phyloP scores from a whole-genome alignment of 2,329 filamentous ascomycete species.

The Penicillium sp. region DNA sequence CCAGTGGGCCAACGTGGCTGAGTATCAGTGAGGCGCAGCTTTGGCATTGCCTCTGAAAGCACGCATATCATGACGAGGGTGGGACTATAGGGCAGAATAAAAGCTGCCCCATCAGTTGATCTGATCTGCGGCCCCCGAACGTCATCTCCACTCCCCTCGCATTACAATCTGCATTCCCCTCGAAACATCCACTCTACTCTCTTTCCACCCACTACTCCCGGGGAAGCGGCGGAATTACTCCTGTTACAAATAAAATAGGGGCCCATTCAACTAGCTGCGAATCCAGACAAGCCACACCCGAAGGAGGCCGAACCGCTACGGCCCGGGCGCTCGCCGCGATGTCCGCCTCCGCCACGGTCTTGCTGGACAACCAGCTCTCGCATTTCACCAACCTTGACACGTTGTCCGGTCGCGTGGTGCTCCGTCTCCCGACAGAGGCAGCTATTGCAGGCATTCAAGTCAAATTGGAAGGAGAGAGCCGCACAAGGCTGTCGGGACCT shows the following conservation, averaged over 20 bases:
- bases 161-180: slow-evolving; percentile 15
- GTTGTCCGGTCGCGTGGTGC: slow-evolving; percentile 46
- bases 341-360: slow-evolving; percentile 42
- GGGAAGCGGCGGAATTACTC: neutral
- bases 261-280: neutral
- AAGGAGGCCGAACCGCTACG: slow-evolving; percentile 3
- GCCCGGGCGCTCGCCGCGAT: slow-evolving; percentile 34
- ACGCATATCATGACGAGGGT: neutral
- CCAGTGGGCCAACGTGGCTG: neutral
- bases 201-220: neutral
- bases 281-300: neutral
- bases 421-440: slow-evolving; percentile 43
- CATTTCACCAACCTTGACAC: slow-evolving; percentile 53
- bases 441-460: slow-evolving; percentile 48
- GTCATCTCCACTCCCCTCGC: slow-evolving; percentile 21
- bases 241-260: neutral
- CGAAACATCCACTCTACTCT: slow-evolving; percentile 5
- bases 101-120: neutral
- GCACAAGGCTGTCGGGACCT: slow-evolving; percentile 44
- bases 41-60: neutral
- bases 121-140: slow-evolving; percentile 17
- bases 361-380: slow-evolving; percentile 44
- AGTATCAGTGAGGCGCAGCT: slow-evolving; percentile 1
- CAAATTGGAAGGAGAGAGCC: slow-evolving; percentile 52
- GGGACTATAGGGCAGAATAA: neutral